Evolutionary conservation across 805 yeast species (phyloP).

Genomic region (Wickerhamomyces strasburgensis): DNA sequence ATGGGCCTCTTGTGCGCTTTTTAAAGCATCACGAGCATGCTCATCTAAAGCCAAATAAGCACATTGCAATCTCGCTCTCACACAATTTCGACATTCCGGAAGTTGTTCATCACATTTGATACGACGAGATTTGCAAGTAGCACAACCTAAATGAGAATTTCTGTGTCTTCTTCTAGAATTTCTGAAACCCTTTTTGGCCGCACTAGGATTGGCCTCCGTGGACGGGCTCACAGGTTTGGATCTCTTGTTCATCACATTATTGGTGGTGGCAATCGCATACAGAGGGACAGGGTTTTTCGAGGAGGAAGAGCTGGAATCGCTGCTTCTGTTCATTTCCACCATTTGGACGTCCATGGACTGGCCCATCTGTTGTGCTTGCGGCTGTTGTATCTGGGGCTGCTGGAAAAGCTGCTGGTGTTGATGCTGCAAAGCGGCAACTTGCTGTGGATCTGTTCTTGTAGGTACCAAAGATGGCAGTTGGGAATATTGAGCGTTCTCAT

Average conservation of each 20-base stretch:
- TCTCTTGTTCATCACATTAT: constrained; percentile 3
- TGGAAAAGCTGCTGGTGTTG: background rate
- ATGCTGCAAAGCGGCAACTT: background rate
- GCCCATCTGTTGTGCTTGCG: constrained; percentile 7
- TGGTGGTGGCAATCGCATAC: constrained; percentile 26
- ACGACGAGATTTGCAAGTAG: constrained; percentile 56
- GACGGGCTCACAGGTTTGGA: constrained; percentile 5
- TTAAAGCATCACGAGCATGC: constrained; percentile 43
- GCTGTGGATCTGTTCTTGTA: background rate
- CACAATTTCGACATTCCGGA: constrained; percentile 56
- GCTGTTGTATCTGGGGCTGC: constrained; percentile 11
- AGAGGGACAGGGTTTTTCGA: constrained; percentile 32
- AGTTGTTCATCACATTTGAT: constrained; percentile 62
- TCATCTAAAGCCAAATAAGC: constrained; percentile 45
- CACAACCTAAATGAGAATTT: constrained; percentile 73
- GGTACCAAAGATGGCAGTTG: background rate
- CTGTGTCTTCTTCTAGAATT: constrained; percentile 51
- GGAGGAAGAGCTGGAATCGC: constrained; percentile 2
- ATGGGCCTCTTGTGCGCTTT: constrained; percentile 42
- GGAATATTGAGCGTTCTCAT: background rate
- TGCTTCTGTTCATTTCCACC: constrained; percentile 10
- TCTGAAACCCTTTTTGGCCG: constrained; percentile 17
- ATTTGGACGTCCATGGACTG: constrained; percentile 6
- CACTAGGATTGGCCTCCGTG: constrained; percentile 2
- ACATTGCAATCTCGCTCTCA: constrained; percentile 41